Base-by-base conservation (phyloP, 169 alveolate species). In the Plasmodium yoelii region DNA sequence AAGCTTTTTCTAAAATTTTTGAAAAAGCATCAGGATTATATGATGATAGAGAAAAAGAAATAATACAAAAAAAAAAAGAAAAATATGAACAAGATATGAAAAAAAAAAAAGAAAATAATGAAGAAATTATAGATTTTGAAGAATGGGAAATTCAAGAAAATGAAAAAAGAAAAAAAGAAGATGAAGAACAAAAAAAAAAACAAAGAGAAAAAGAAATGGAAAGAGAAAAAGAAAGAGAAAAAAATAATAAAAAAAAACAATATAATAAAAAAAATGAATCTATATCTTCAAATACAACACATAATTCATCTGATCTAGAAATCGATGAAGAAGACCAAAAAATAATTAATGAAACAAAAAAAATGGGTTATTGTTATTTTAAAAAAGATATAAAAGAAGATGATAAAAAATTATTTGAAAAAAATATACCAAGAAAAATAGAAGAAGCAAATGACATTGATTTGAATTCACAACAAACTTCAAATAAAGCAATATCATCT, bases 361-460 rank as follows among this genome's bases (percentile, higher is more conserved):
- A 95, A 87, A 95, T 95, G 97, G 97, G 97, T 1, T 95, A 95
- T 77, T 95, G 97, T 59, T 95, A 95, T 91, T 95, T 95, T 64
- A 94, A 92, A 59, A 92, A 94, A 82, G 86, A 94, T 63, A 92
- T 88, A 61, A 88, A 89, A 82, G 74, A 74, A 22, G 69, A 92
- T 34, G 74, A 70, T 88, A 68, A 55, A 49, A 71, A 67, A 47
- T 51, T 88, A 3, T 70, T 68, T 24, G 87, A 73, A 44, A 56
- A 63, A 63, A 73, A 73, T 53, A 60, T 70, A 10, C 93, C 94
- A n/a, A 67, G 61, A 68, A 90, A 88, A 56, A 61, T 93, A 0
- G 93, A 88, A 51, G 59, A 75, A 15, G 72, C 91, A 2, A 56
- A 84, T 34, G 22, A 72, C 24, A 77, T 88, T 61, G 93, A 89